These are phyloP conservation scores for Mycena capillaripes DNA, from an alignment of 768 basidiomycete genomes.

Conservation along the genomic window DNA sequence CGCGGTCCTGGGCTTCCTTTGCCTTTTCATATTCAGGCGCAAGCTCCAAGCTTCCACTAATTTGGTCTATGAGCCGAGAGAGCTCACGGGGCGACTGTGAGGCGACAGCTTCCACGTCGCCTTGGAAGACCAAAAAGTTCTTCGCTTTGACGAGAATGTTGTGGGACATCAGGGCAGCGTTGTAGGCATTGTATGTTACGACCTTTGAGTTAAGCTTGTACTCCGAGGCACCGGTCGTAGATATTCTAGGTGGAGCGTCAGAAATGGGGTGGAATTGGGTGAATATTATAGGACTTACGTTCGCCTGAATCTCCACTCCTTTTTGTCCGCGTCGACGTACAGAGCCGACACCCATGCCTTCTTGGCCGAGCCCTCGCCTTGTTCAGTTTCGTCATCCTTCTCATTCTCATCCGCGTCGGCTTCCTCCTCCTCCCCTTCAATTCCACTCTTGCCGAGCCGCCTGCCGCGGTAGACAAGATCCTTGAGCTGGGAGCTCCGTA, in stretches of 20 bases:
- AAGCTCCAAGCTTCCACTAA: conserved; percentile 93
- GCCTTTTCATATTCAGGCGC: conserved; percentile 91
- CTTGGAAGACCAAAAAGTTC: conserved; percentile 99
- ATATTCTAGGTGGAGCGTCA: conserved; percentile 70
- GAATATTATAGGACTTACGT: conserved; percentile 70
- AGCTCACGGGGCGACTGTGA: conserved; percentile 94
- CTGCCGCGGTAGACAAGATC: conserved; percentile 96
- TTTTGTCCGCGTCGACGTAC: conserved; percentile 79
- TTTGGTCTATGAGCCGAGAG: conserved; percentile 93
- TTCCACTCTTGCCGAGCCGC: conserved; percentile 67
- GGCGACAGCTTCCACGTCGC: conserved; percentile 98
- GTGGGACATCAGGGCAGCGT: conserved; percentile 86
- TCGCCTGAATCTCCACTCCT: conserved; percentile 92
- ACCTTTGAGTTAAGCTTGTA: conserved; percentile 88
- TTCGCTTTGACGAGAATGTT: conserved; percentile 99
- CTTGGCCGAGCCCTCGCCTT: conserved; percentile 87
- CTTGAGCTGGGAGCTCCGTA: conserved; percentile 93
- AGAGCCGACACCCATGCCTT: conserved; percentile 98
- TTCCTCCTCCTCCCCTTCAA: conserved; percentile 58
- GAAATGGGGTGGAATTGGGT: neutral
- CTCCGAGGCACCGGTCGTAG: conserved; percentile 88
- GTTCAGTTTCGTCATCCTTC: conserved; percentile 63
- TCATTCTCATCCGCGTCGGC: conserved; percentile 60
- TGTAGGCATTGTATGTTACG: conserved; percentile 92
- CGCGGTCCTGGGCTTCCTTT: conserved; percentile 88